Evolutionary conservation across 371 early-diverging fungal species (phyloP), one percentile per base, ranked within the genome.

Genomic region (Phascolomyces articulosus): DNA sequence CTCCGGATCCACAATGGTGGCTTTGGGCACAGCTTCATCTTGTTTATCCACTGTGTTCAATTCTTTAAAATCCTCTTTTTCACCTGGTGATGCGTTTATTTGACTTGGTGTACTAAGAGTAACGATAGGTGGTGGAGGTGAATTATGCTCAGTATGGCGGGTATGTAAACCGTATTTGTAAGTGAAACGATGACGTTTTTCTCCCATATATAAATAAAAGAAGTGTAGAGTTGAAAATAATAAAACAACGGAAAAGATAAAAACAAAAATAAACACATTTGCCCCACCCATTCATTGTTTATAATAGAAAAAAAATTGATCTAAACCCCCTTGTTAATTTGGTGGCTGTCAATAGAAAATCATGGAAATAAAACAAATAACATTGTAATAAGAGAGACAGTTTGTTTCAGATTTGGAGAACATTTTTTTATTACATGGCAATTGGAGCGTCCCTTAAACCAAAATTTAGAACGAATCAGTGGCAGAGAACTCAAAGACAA

Each of bases 401-500:
- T n/a, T 44, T 44, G 44, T 44, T 44, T 44, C 44, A 44, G 44
- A 44, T 34, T 34, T 44, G 44, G 44, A 44, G 44, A 44, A 44
- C 44, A 13, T 18, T 44, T 44, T 34, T 44, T 44, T 44, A 44
- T 44, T 44, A 44, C 44, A 44, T 44, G 44, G 44, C 16, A 44
- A 44, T 44, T 44, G 44, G 44, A 44, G 44, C 44, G 44, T 44
- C 44, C 44, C 15, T 44, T 44, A 44, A 44, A 44, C 15, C 44
- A 44, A n/a, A n/a, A 44, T 63, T 58, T 64, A 64, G 31, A 64
- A 49, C 18, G 60, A 31, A 67, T 79, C 82, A 40, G 55, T 70
- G 71, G 85, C 85, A 74, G 91, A 90, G 95, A 97, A 98, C 84
- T 96, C 97, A 75, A 98, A 98, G 74, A 86, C 89, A 73, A 98